phyloP scores from a whole-genome alignment of 2,329 filamentous ascomycete species.

The Monilinia laxa region DNA sequence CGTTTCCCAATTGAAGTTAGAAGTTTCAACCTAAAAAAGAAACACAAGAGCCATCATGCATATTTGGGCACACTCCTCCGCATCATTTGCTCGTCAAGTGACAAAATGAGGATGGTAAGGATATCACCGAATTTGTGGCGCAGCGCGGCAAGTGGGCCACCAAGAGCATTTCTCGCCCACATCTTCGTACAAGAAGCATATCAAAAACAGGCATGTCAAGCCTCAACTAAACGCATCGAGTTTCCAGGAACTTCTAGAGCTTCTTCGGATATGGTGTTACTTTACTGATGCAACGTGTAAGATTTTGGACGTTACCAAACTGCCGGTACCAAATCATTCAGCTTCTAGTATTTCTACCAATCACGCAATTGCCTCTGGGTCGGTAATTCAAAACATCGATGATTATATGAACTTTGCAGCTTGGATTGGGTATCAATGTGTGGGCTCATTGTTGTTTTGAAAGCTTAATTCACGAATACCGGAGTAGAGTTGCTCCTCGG shows the following conservation, averaged over 20 bases:
- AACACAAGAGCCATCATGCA: constrained; percentile 4
- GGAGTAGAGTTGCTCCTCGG: constrained; percentile 14
- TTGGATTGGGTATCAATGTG: constrained; percentile 11
- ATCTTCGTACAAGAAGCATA: constrained; percentile 10
- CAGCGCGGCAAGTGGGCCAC: constrained; percentile 18
- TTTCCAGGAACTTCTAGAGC: constrained; percentile 15
- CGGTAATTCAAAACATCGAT: background rate
- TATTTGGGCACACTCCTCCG: constrained; percentile 1
- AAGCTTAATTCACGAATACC: background rate
- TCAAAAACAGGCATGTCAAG: constrained; percentile 16
- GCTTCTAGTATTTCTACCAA: constrained; percentile 13
- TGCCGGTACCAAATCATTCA: constrained; percentile 23
- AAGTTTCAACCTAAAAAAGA: constrained; percentile 15
- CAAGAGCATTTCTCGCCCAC: constrained; percentile 4
- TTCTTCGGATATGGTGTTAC: constrained; percentile 10
- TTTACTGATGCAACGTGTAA: constrained; percentile 8
- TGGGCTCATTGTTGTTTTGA: background rate
- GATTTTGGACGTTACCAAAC: constrained; percentile 17
- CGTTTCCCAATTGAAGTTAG: constrained; percentile 16
- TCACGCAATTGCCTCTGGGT: background rate
- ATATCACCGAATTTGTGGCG: constrained; percentile 14
- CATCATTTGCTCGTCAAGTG: constrained; percentile 24
- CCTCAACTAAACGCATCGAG: constrained; percentile 12
- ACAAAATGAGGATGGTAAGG: constrained; percentile 16
- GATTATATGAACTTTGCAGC: background rate